Evolutionary conservation across 2,329 filamentous ascomycete species (phyloP), one percentile per base, ranked within the genome.

Genomic region (Ceratocystis destructans): DNA sequence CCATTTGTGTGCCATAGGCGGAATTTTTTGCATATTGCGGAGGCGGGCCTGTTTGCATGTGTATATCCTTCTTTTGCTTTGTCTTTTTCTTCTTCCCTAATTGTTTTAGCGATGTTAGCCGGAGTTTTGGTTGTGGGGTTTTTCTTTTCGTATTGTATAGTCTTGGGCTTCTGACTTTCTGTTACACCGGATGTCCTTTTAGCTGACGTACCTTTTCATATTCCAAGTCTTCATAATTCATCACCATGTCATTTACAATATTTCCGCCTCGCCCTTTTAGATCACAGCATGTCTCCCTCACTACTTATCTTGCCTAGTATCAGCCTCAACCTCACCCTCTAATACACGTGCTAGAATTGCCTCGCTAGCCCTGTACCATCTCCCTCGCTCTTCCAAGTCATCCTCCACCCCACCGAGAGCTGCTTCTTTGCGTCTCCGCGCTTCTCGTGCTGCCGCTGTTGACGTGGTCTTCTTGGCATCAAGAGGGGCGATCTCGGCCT

Each of bases 301-400:
- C 22, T 25, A 31, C 15, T 57, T 6, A 17, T 8, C 15, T 28
- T 57, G 53, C 15, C 10, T 28, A 7, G 10, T 17, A 25, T 41
- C 28, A 33, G 12, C 62, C 44, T 41, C 28, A 33, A 7, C 62
- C 44, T 25, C 22, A 25, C 41, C 31, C 25, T 62, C 61, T 61
- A 66, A 28, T 25, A 68, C 25, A n/a, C 45, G 64, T 72, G 77
- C 83, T 73, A 91, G 73, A 12, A 79, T 81, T 7, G 77, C 76
- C 72, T 90, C 87, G n/a, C 83, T 84, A 20, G 85, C 86, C 70
- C 83, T 82, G 76, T 86, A 85, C 89, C 89, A 93, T 70, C 88
- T 79, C 5, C 87, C 89, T 70, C 85, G 81, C 74, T 89, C 86
- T 73, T 92, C 89, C 41, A 91, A 74, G 71, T 92, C 87, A 71